Evolutionary conservation across 78 protist species (phyloP).

Genomic region (Tieghemostelium lacteum): DNA sequence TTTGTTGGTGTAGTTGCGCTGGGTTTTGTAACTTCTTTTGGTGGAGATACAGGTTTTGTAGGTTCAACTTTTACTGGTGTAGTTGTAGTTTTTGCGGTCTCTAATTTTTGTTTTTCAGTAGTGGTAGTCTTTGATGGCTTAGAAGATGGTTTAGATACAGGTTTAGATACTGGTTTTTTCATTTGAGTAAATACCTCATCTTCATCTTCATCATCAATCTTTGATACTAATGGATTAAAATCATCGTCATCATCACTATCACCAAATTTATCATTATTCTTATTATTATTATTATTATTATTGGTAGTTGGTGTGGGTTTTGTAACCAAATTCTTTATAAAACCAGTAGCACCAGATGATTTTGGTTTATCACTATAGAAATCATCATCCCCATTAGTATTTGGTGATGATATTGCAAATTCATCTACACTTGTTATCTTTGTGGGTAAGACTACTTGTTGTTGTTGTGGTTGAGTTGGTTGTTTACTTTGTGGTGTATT

Average conservation of each 20-base stretch:
- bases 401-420: background rate
- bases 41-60: slow-evolving; percentile 1
- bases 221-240: slow-evolving; percentile 12
- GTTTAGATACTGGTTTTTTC: background rate
- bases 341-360: slow-evolving; percentile 17
- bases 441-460: background rate
- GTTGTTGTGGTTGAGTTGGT: too few species aligned
- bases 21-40: background rate
- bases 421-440: background rate
- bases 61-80: background rate
- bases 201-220: background rate
- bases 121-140: background rate
- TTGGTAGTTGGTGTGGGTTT: too few species aligned
- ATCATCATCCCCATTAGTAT: slow-evolving; percentile 38
- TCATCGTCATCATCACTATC: slow-evolving; percentile 50
- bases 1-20: background rate
- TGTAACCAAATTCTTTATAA: background rate
- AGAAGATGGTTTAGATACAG: background rate
- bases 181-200: background rate
- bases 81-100: background rate
- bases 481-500: background rate
- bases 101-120: background rate
- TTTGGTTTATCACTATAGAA: slow-evolving; percentile 23
- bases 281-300: too few species aligned
- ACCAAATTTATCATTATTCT: slow-evolving; percentile 24